A percentile compares a stretch with the other conserved stretches of the same genome.
Evolutionary conservation across 2,329 filamentous ascomycete species (phyloP).

Genomic region (Fusarium sp.): DNA sequence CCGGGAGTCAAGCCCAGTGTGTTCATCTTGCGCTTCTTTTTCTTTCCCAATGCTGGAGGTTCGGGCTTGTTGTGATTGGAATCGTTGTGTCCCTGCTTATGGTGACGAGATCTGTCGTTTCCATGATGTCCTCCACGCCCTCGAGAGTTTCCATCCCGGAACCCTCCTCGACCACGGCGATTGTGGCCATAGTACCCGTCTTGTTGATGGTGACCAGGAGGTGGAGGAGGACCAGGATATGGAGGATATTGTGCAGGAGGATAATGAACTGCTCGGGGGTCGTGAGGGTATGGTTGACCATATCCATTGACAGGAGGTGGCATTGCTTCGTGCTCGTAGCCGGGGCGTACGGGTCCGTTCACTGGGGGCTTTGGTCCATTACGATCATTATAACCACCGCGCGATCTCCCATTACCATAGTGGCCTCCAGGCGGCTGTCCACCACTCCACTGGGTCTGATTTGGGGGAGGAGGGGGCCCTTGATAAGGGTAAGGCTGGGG

Average conservation of each 20-base stretch:
- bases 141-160: conserved; percentile 58
- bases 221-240: conserved; percentile 60
- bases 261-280: conserved; percentile 56
- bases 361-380: conserved; percentile 56
- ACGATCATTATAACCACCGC: conserved; percentile 64
- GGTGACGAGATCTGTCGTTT: conserved; percentile 62
- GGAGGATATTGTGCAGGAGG: conserved; percentile 56
- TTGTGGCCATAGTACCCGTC: conserved; percentile 56
- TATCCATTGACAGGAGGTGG: conserved; percentile 57
- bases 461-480: conserved; percentile 54
- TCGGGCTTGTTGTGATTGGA: conserved; percentile 55
- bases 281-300: conserved; percentile 58
- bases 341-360: conserved; percentile 54
- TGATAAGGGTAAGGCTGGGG: conserved; percentile 60
- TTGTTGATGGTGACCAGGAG: conserved; percentile 54
- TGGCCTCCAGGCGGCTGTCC: conserved; percentile 54
- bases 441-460: conserved; percentile 55
- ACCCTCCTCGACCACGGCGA: conserved; percentile 56
- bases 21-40: conserved; percentile 81
- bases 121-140: conserved; percentile 59
- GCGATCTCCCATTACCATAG: conserved; percentile 59
- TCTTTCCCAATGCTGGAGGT: conserved; percentile 68
- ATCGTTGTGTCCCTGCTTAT: conserved; percentile 57
- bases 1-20: conserved; percentile 80
- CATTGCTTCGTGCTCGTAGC: conserved; percentile 55